Evolutionary conservation across 495 filamentous ascomycete genomes (phyloP), one percentile per base, ranked within the genome.

Genomic region (Neurospora discreta): DNA sequence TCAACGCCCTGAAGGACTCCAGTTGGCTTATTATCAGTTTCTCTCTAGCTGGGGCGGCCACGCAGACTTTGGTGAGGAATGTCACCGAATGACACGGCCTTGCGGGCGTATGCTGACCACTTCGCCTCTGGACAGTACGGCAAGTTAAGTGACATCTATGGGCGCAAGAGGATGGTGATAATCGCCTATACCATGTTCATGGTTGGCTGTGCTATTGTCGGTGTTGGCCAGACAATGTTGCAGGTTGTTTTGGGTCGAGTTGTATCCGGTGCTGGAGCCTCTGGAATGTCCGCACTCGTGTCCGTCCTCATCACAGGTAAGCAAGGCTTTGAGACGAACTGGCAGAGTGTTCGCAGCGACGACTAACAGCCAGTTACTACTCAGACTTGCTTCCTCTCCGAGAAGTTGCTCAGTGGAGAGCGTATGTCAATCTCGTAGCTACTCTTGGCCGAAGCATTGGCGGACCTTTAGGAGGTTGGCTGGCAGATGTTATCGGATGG

Each of bases 1-100:
- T 92, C 78, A 81, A 88, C 72, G 82, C 81, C 39, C 75, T 92
- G 11, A 82, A 82, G 9, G 82, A 87, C 72, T 89, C 88, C 2
- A 88, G 82, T 70, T 93, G 90, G 90, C 76, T 93, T n/a, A 86
- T 90, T 11, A 90, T 89, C 7, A 86, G 84, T 60, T 92, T 90
- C 75, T 83, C 84, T 0, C 77, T 93, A 5, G 89, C 89, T 16
- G 80, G 85, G 0, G 89, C 87, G 20, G 86, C 87, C 1, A 87
- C 86, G 0, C 89, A 91, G 71, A 85, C 85, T 8, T 76, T 87
- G 77, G 83, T 90, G 73, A 38, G 78, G 69, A 68, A 75, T n/a
- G 11, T 9, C 39, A 39, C 9, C 39, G 9, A 39, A 11, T 39
- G 10, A 39, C 39, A 39, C 39, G 7, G 39, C 39, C 39, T 39